Evolutionary conservation across 345 rosid genomes (phyloP).

Genomic region (Populus ilicifolia): DNA sequence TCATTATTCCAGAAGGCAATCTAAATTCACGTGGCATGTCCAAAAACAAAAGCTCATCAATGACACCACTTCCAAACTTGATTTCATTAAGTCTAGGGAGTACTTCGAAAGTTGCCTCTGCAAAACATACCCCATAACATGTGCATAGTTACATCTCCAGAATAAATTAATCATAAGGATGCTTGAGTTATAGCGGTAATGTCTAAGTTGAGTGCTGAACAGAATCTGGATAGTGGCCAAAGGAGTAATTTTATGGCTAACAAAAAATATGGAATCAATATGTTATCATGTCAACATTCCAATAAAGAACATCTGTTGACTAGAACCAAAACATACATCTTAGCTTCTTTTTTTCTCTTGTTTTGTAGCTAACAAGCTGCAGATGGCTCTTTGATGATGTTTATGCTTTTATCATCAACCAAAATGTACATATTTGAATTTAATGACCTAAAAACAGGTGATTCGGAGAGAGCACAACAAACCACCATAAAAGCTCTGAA

Average conservation of each 20-base stretch:
- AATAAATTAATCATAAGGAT: constrained; percentile 1
- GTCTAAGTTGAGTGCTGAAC: background rate
- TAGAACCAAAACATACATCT: background rate
- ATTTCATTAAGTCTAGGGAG: constrained; percentile 93
- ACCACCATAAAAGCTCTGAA: background rate
- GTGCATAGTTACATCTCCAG: background rate
- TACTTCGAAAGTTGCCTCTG: constrained; percentile 98
- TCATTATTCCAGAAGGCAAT: constrained; percentile 71
- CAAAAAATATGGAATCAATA: background rate
- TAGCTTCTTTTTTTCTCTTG: background rate
- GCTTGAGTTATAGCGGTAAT: too few species aligned
- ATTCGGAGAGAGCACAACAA: background rate
- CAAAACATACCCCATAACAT: constrained; percentile 12
- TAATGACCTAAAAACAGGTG: background rate
- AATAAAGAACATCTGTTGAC: background rate
- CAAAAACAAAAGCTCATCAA: constrained; percentile 89
- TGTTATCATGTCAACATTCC: background rate
- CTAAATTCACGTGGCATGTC: constrained; percentile 83
- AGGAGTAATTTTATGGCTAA: background rate
- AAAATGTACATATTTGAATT: background rate
- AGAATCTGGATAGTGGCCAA: background rate
- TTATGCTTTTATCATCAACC: background rate
- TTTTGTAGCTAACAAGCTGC: background rate
- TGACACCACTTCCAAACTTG: constrained; percentile 92
- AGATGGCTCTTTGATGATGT: background rate